phyloP scores from a whole-genome alignment of 371 early-diverging fungal genomes.

The Mortierella sp. region DNA sequence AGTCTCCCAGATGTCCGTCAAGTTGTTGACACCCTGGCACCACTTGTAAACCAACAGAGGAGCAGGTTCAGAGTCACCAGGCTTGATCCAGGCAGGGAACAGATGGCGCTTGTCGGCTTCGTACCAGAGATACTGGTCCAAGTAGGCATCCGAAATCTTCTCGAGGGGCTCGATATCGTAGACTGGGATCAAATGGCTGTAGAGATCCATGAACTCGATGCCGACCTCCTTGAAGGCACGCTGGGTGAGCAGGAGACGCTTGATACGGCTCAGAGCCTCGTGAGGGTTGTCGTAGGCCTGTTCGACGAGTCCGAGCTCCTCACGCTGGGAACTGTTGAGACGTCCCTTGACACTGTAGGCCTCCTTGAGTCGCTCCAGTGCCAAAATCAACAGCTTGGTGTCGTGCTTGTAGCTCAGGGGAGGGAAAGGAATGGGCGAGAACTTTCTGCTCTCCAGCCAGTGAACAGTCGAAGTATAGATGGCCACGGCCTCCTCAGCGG shows the following conservation, averaged over 20 bases:
- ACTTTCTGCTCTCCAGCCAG: slow-evolving; percentile 98
- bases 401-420: slow-evolving; percentile 99
- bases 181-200: slow-evolving; percentile 95
- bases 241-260: slow-evolving; percentile 96
- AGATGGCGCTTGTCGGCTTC: slow-evolving; percentile 91
- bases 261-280: slow-evolving; percentile 94
- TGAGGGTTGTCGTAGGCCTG: slow-evolving; percentile 98
- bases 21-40: slow-evolving; percentile 98
- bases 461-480: slow-evolving; percentile 98
- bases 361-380: slow-evolving; percentile 96
- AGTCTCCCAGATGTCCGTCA: slow-evolving; percentile 96
- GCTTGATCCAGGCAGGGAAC: slow-evolving; percentile 99
- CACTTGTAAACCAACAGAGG: slow-evolving; percentile 98
- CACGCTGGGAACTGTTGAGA: slow-evolving; percentile 96
- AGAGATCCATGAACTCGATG: slow-evolving; percentile 99
- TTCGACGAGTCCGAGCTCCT: slow-evolving; percentile 97
- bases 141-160: slow-evolving; percentile 98
- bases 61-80: slow-evolving; percentile 97
- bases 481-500: slow-evolving; percentile 97
- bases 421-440: slow-evolving; percentile 99
- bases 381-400: slow-evolving; percentile 95
- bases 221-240: slow-evolving; percentile 99
- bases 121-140: slow-evolving; percentile 99
- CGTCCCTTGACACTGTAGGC: slow-evolving; percentile 97
- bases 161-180: slow-evolving; percentile 98